Conservation (phyloP, 2,329 filamentous ascomycete genomes). For the Diaporthe ilicicola region DNA sequence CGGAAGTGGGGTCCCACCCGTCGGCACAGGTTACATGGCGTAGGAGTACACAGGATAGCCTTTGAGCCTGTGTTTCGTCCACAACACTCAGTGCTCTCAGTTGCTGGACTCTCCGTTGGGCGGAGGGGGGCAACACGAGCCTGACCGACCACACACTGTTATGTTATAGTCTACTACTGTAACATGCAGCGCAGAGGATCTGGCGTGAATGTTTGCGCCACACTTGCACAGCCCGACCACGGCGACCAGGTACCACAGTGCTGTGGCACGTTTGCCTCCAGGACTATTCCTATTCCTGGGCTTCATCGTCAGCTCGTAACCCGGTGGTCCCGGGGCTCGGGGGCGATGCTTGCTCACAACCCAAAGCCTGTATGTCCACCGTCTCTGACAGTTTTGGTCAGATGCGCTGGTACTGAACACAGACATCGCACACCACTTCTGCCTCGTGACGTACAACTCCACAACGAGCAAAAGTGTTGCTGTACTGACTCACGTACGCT, state of each 20-base stretch:
- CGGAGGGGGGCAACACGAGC: neutral
- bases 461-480: neutral
- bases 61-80: neutral
- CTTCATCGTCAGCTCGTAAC: constrained; percentile 14
- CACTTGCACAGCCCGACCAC: neutral
- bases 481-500: neutral
- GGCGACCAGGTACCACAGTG: no score
- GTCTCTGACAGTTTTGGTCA: neutral
- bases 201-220: constrained; percentile 16
- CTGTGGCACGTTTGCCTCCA: constrained; percentile 3
- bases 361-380: neutral
- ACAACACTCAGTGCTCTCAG: neutral
- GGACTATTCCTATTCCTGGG: constrained; percentile 6
- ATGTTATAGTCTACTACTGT: no score
- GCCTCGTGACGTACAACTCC: neutral
- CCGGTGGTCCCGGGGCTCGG: neutral
- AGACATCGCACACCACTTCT: neutral
- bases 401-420: neutral
- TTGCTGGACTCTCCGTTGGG: neutral
- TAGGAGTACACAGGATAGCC: neutral
- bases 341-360: neutral
- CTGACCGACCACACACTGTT: neutral
- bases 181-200: no score
- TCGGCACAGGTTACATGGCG: constrained; percentile 6
- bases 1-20: constrained; percentile 19